Percentiles rank a stretch among this genome's conserved stretches.
Conservation (phyloP, 2,329 filamentous ascomycete species). For the Alternaria metachromatica region DNA sequence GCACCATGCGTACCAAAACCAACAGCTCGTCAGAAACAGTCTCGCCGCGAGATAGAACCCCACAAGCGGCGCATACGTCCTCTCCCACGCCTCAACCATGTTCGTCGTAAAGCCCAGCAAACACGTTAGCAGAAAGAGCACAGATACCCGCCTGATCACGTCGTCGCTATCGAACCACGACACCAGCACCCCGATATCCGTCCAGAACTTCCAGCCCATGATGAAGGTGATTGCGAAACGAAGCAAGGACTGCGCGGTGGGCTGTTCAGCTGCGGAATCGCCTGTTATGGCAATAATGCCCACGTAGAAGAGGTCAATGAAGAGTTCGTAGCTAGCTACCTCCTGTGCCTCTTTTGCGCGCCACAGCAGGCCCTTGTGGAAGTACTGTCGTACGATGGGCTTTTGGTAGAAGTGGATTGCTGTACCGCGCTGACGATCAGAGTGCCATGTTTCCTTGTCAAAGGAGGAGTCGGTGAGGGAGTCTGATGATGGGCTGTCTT, state of each 20-base stretch:
- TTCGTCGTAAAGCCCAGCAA: conserved; percentile 69
- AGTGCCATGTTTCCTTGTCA: conserved; percentile 48
- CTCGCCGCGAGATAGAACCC: conserved; percentile 66
- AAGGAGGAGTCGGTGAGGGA: conserved; percentile 28
- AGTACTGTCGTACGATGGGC: conserved; percentile 69
- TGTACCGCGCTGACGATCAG: conserved; percentile 47
- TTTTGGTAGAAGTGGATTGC: conserved; percentile 65
- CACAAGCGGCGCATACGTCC: conserved; percentile 65
- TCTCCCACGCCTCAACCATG: conserved; percentile 61
- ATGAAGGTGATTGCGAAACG: conserved; percentile 68
- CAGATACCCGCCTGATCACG: conserved; percentile 63
- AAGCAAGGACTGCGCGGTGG: conserved; percentile 63
- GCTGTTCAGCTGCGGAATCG: conserved; percentile 64
- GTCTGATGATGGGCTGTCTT: conserved; percentile 12
- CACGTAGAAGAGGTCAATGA: conserved; percentile 69
- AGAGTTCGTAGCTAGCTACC: conserved; percentile 69
- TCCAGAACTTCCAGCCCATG: conserved; percentile 70
- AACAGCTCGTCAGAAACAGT: conserved; percentile 61
- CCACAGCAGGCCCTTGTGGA: conserved; percentile 70
- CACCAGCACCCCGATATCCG: conserved; percentile 63
- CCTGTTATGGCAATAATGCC: conserved; percentile 70
- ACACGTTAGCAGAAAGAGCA: conserved; percentile 67
- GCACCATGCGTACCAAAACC: conserved; percentile 54
- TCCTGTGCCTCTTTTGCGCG: conserved; percentile 64
- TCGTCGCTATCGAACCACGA: conserved; percentile 70